phyloP scores from a whole-genome alignment of 2,329 filamentous ascomycete genomes.

The Westerdykella ornata region DNA sequence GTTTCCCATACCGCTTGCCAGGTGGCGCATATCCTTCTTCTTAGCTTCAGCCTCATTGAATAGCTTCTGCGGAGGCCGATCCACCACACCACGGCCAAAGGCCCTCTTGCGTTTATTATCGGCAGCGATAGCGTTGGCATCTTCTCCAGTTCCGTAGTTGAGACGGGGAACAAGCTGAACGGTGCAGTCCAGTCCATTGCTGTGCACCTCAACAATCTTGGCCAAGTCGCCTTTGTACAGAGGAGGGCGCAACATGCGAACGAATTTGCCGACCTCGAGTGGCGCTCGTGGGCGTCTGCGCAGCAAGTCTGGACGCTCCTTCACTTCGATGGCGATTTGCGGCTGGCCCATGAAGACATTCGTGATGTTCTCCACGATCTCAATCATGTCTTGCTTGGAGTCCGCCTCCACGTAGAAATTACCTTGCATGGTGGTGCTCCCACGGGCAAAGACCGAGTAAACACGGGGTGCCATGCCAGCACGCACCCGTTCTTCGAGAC shows the following conservation, averaged over 20 bases:
- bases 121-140: slow-evolving; percentile 48
- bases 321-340: slow-evolving; percentile 83
- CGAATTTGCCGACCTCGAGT: slow-evolving; percentile 82
- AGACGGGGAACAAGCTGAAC: slow-evolving; percentile 84
- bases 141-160: slow-evolving; percentile 85
- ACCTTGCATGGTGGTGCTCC: slow-evolving; percentile 72
- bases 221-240: slow-evolving; percentile 87
- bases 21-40: slow-evolving; percentile 68
- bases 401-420: slow-evolving; percentile 93
- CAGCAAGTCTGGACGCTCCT: slow-evolving; percentile 96
- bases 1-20: slow-evolving; percentile 44
- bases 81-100: slow-evolving; percentile 43
- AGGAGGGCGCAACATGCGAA: slow-evolving; percentile 71
- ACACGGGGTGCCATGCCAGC: slow-evolving; percentile 78
- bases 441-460: slow-evolving; percentile 86
- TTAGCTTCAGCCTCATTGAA: slow-evolving; percentile 92
- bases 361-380: slow-evolving; percentile 73
- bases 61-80: slow-evolving; percentile 75
- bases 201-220: slow-evolving; percentile 85
- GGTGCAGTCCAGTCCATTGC: slow-evolving; percentile 82
- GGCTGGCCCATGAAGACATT: slow-evolving; percentile 86
- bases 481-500: slow-evolving; percentile 70
- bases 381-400: slow-evolving; percentile 76
- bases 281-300: slow-evolving; percentile 75
- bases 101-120: slow-evolving; percentile 70